Evolutionary conservation across 495 filamentous ascomycete species (phyloP).

Genomic region (Rhypophila decipiens): DNA sequence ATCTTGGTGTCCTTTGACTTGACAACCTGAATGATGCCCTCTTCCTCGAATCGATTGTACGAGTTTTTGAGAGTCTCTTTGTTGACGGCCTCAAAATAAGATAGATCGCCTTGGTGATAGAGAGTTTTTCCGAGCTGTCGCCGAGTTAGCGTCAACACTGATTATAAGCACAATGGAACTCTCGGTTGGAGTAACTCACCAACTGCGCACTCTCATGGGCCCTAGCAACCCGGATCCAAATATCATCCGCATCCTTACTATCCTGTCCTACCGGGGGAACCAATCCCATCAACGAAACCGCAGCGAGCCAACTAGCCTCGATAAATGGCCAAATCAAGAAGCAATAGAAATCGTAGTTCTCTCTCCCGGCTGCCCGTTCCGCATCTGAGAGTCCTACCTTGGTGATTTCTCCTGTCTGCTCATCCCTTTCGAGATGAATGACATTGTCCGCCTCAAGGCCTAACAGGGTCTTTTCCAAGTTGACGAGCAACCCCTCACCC

Average conservation of each 20-base stretch:
- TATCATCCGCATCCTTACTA: no score
- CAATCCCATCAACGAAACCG: conserved; percentile 77
- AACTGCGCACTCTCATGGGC: conserved; percentile 79
- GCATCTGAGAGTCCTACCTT: conserved; percentile 66
- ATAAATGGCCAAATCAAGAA: conserved; percentile 98
- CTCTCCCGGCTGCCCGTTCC: conserved; percentile 71
- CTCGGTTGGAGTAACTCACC: conserved; percentile 37
- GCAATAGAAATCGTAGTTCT: conserved; percentile 98
- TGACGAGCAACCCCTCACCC: conserved; percentile 69
- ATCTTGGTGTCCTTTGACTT: conserved; percentile 55
- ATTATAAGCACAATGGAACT: conserved; percentile 16
- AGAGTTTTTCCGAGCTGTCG: conserved; percentile 84
- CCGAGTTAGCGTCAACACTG: not conserved
- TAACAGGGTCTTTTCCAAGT: conserved; percentile 69
- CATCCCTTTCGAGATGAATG: conserved; percentile 59
- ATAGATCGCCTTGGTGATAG: conserved; percentile 94
- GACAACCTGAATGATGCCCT: conserved; percentile 73
- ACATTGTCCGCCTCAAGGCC: conserved; percentile 75
- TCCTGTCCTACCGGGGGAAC: conserved; percentile 60
- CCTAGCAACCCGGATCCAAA: conserved; percentile 72
- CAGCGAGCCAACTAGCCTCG: conserved; percentile 85
- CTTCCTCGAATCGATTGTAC: conserved; percentile 80
- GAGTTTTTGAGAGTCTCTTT: conserved; percentile 94
- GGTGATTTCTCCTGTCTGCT: conserved; percentile 46
- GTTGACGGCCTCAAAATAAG: conserved; percentile 96